A percentile compares a stretch with the other conserved stretches of the same genome.
These are phyloP conservation scores for Durusdinium trenchii DNA, from an alignment of 73 alveolate species.

Conservation along the genomic window DNA sequence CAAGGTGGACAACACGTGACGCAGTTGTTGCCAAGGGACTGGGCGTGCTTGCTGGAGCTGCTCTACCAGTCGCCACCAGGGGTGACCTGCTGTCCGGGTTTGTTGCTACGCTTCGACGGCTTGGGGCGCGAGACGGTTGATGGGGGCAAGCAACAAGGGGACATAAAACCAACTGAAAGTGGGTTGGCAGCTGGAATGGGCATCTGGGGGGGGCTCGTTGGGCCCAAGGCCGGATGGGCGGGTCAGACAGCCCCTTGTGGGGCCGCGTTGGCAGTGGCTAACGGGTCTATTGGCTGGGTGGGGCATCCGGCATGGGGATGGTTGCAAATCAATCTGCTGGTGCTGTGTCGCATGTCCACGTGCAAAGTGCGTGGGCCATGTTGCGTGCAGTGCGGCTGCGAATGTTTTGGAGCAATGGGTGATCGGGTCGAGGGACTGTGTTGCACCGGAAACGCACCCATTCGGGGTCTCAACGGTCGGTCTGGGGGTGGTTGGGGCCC, in stretches of 20 bases:
- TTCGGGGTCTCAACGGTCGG: not conserved
- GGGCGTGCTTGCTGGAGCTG: not conserved
- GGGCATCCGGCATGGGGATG: too few species aligned
- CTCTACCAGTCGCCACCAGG: not conserved
- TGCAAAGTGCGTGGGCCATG: conserved; percentile 39
- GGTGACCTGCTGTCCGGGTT: not conserved
- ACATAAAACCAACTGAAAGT: conserved; percentile 36
- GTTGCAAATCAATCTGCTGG: conserved; percentile 22
- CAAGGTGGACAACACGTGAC: not conserved
- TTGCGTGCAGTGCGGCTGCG: not conserved
- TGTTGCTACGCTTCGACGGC: not conserved
- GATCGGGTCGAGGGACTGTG: not conserved
- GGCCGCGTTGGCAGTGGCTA: not conserved
- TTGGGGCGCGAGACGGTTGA: not conserved
- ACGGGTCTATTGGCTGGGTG: too few species aligned
- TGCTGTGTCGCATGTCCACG: conserved; percentile 3
- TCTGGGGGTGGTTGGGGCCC: conserved; percentile 6
- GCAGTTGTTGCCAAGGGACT: conserved; percentile 4
- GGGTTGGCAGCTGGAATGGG: too few species aligned
- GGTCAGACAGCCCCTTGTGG: not conserved
- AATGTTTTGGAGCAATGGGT: not conserved
- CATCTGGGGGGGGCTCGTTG: too few species aligned
- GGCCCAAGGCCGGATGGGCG: not conserved
- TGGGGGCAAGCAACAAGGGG: conserved; percentile 10
- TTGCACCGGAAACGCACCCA: conserved; percentile 56